Conservation (phyloP, 2,329 filamentous ascomycete genomes). For the Arthroderma sp. region DNA sequence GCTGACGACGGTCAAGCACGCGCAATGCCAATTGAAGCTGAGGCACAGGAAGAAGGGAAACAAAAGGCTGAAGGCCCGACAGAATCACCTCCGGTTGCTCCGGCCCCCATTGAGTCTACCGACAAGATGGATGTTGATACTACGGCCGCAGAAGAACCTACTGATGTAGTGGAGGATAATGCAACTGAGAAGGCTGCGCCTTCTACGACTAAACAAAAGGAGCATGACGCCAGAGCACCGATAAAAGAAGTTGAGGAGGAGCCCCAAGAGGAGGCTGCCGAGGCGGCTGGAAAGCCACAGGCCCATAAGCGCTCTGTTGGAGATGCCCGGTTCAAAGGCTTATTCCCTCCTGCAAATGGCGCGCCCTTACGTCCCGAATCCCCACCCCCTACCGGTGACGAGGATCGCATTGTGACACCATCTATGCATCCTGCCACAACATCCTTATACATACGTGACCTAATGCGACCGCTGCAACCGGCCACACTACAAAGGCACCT, state of each 20-base stretch:
- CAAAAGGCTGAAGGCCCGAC: background rate
- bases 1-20: conserved; percentile 22
- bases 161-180: background rate
- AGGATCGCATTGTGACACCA: conserved; percentile 34
- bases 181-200: conserved; percentile 3
- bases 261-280: conserved; percentile 10
- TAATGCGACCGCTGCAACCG: conserved; percentile 73
- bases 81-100: background rate
- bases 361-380: conserved; percentile 15
- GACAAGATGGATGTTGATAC: conserved; percentile 1
- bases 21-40: conserved; percentile 21
- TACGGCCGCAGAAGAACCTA: background rate
- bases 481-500: conserved; percentile 56
- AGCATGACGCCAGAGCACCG: conserved; percentile 4
- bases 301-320: conserved; percentile 18
- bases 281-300: conserved; percentile 14
- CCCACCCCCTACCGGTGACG: conserved; percentile 22
- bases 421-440: conserved; percentile 59
- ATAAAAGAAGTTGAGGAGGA: conserved; percentile 1
- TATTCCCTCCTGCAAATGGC: conserved; percentile 26
- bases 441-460: conserved; percentile 76
- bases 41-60: background rate
- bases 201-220: background rate
- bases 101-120: background rate
- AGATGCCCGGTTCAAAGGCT: conserved; percentile 37